phyloP scores from a whole-genome alignment of 2,329 filamentous ascomycete species.

The Tolypocladium sp. region DNA sequence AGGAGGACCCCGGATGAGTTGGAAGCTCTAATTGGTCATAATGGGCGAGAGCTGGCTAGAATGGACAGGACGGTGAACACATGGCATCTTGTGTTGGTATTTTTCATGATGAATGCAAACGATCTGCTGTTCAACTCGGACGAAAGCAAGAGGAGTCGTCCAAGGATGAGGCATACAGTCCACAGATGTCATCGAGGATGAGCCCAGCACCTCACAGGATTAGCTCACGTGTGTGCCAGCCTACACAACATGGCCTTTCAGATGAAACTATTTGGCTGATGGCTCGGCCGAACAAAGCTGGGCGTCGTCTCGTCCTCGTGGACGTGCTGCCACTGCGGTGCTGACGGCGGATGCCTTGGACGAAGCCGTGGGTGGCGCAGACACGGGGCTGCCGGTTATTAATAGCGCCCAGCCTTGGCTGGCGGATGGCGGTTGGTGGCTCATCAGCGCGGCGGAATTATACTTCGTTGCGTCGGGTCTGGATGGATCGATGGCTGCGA shows the following conservation, averaged over 20 bases:
- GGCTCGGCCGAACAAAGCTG: not conserved
- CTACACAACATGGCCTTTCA: not conserved
- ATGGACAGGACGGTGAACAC: not conserved
- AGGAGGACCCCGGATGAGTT: not conserved
- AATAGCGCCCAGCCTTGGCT: not conserved
- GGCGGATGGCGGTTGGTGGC: not conserved
- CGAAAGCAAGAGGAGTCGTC: not conserved
- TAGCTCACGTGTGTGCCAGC: not conserved
- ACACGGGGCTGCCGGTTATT: not conserved
- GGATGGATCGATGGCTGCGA: not conserved
- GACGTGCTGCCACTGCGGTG: not conserved
- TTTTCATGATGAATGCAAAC: not conserved
- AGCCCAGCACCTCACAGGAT: not conserved
- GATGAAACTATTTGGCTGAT: not conserved
- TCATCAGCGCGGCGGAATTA: not conserved
- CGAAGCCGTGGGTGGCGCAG: not conserved
- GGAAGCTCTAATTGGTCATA: not conserved
- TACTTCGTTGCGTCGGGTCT: not conserved
- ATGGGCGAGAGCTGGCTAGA: not conserved
- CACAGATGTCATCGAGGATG: not conserved
- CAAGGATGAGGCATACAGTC: not conserved
- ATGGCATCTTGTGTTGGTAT: not conserved
- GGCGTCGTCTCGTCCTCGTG: not conserved
- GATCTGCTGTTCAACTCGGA: not conserved
- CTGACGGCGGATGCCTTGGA: not conserved